These are phyloP conservation scores for Candida andamanensis DNA, from an alignment of 805 yeast genomes.

Conservation along the genomic window DNA sequence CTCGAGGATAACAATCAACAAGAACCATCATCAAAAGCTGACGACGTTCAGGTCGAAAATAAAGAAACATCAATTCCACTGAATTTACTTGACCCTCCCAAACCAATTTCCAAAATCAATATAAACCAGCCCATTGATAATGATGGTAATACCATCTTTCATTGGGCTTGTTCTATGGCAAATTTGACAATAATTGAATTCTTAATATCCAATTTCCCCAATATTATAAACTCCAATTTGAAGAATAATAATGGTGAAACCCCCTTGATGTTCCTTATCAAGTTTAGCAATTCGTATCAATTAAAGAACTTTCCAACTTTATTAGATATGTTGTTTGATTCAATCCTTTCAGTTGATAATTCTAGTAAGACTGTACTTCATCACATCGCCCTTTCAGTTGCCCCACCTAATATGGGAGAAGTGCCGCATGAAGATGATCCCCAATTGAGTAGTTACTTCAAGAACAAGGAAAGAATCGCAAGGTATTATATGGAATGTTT, in stretches of 20 bases:
- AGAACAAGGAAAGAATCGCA: conserved; percentile 32
- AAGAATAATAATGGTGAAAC: conserved; percentile 86
- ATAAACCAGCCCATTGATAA: conserved; percentile 89
- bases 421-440: conserved; percentile 12
- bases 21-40: conserved; percentile 19
- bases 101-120: conserved; percentile 47
- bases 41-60: not conserved
- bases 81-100: conserved; percentile 52
- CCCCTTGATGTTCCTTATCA: conserved; percentile 51
- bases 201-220: conserved; percentile 53
- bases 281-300: conserved; percentile 36
- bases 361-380: conserved; percentile 39
- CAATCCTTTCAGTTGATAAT: conserved; percentile 33
- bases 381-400: conserved; percentile 31
- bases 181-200: conserved; percentile 62
- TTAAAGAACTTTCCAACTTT: conserved; percentile 32
- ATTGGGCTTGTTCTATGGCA: conserved; percentile 94
- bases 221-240: conserved; percentile 63
- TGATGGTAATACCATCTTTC: conserved; percentile 88
- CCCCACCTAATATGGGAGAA: conserved; percentile 7
- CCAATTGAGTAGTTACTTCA: conserved; percentile 13
- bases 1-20: conserved; percentile 34
- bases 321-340: conserved; percentile 30
- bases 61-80: conserved; percentile 21
- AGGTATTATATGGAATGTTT: conserved; percentile 36